A percentile compares a stretch with the other conserved stretches of the same genome.
Conservation (phyloP, 129 eudicot genomes). For the carrot (Daucus carota) region DNA sequence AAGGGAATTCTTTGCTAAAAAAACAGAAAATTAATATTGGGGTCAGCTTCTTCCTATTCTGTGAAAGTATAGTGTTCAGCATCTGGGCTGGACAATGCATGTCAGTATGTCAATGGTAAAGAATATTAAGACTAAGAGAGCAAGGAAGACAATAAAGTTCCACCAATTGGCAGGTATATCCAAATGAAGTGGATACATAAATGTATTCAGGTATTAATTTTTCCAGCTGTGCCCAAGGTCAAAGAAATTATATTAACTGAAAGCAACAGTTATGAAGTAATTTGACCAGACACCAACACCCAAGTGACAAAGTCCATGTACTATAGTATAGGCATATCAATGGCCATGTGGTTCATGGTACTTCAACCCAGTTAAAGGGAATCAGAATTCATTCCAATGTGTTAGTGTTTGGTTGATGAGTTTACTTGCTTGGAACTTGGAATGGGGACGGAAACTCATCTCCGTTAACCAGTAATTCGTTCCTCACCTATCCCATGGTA, state of each 20-base stretch:
- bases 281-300: not conserved
- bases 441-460: not conserved
- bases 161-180: not conserved
- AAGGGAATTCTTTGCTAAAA: not conserved
- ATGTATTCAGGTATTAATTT: not conserved
- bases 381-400: not conserved
- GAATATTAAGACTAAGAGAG: not conserved
- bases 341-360: not conserved
- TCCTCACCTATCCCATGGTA: not conserved
- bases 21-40: not conserved
- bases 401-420: not conserved
- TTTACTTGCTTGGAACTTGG: not conserved
- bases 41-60: not conserved
- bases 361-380: not conserved
- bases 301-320: not conserved
- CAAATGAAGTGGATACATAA: not conserved
- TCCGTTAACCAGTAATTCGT: not conserved
- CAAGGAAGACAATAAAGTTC: not conserved
- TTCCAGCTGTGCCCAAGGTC: not conserved
- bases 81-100: not conserved
- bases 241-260: not conserved
- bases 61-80: not conserved
- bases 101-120: not conserved
- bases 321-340: not conserved
- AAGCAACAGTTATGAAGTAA: not conserved